Percentiles rank a stretch among this genome's conserved stretches.
These are phyloP conservation scores for Nemophila menziesii DNA, from an alignment of 257 asterid species.

Conservation along the genomic window DNA sequence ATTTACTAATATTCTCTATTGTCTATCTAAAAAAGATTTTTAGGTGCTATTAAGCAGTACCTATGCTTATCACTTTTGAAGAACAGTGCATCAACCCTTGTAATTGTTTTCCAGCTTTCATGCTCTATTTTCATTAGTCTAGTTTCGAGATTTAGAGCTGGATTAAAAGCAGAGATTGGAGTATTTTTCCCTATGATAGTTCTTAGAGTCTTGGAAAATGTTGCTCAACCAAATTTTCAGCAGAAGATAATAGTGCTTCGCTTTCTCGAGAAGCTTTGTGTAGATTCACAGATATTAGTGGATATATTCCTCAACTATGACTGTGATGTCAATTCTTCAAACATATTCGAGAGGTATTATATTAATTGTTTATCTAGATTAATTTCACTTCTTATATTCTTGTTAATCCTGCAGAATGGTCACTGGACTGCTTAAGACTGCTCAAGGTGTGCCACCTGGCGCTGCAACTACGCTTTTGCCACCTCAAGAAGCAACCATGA, in stretches of 20 bases:
- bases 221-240: conserved; percentile 90
- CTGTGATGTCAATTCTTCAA: conserved; percentile 96
- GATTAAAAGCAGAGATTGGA: conserved; percentile 81
- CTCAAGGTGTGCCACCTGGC: conserved; percentile 97
- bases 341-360: conserved; percentile 88
- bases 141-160: conserved; percentile 85
- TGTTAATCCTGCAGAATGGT: conserved; percentile 58
- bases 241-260: conserved; percentile 96
- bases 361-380: conserved; percentile 7
- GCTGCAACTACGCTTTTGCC: conserved; percentile 9
- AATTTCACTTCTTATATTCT: background rate
- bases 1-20: conserved; percentile 9
- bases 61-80: conserved; percentile 73
- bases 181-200: conserved; percentile 99
- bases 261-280: conserved; percentile 81
- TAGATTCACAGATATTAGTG: conserved; percentile 85
- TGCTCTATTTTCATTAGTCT: conserved; percentile 82
- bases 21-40: conserved; percentile 50
- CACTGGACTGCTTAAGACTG: conserved; percentile 96
- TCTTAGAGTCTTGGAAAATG: conserved; percentile 87
- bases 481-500: conserved; percentile 5
- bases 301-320: conserved; percentile 97
- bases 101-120: conserved; percentile 84
- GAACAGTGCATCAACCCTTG: conserved; percentile 78
- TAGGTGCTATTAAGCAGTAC: conserved; percentile 93